These are phyloP conservation scores for Paraurostyla sp. DNA, from an alignment of 73 alveolate species.

Conservation along the genomic window DNA sequence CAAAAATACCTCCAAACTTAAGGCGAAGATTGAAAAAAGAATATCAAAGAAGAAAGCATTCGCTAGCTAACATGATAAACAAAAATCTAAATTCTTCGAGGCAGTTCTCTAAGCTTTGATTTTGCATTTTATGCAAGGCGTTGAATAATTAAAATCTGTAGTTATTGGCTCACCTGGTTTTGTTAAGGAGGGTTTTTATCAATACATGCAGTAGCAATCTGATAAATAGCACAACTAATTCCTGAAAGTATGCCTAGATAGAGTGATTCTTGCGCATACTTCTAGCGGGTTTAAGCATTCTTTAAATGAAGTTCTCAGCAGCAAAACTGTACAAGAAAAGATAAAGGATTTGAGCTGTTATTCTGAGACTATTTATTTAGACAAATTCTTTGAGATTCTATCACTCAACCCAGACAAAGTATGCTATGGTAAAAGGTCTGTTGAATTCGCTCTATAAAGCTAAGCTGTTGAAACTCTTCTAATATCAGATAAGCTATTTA, in stretches of 20 bases:
- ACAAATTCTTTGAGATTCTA: slow-evolving; percentile 89
- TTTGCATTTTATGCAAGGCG: slow-evolving; percentile 20
- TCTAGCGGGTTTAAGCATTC: slow-evolving; percentile 94
- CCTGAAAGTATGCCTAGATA: slow-evolving; percentile 78
- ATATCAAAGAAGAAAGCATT: slow-evolving; percentile 92
- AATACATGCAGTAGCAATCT: slow-evolving; percentile 80
- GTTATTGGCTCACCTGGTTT: slow-evolving; percentile 95
- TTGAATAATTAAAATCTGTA: slow-evolving; percentile 77
- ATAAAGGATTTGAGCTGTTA: slow-evolving; percentile 84
- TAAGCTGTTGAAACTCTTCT: slow-evolving; percentile 90
- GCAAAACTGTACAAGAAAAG: slow-evolving; percentile 83
- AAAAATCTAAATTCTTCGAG: slow-evolving; percentile 84
- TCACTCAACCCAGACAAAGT: slow-evolving; percentile 87
- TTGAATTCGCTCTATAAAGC: slow-evolving; percentile 83
- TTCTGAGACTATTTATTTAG: slow-evolving; percentile 81
- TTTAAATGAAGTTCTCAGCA: slow-evolving; percentile 84
- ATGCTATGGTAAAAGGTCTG: slow-evolving; percentile 86
- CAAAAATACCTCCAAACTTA: slow-evolving; percentile 83
- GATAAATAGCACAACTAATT: slow-evolving; percentile 69
- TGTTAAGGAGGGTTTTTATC: slow-evolving; percentile 88
- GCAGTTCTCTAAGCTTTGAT: slow-evolving; percentile 79
- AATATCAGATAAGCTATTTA: slow-evolving; percentile 88
- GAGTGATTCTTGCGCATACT: slow-evolving; percentile 87
- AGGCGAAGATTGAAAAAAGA: slow-evolving; percentile 85
- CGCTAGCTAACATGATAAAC: slow-evolving; percentile 87